phyloP scores from a whole-genome alignment of 176 grass and related monocot genomes.

The Oryza nivara region DNA sequence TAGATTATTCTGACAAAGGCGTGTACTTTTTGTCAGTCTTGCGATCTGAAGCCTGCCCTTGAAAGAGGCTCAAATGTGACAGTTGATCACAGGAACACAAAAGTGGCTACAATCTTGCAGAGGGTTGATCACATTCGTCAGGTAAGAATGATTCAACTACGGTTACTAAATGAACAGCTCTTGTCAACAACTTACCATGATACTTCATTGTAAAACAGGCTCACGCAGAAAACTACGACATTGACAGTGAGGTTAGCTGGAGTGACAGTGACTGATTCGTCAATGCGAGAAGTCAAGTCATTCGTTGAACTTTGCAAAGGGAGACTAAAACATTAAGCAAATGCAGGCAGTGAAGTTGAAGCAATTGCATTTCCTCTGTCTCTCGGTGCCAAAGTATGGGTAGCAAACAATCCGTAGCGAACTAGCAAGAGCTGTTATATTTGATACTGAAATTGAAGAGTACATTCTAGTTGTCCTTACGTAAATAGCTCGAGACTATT shows the following conservation, averaged over 20 bases:
- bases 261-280: conserved; percentile 39
- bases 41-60: conserved; percentile 48
- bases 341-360: not conserved
- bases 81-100: conserved; percentile 47
- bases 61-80: conserved; percentile 38
- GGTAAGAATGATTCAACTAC: conserved; percentile 28
- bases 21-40: conserved; percentile 40
- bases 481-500: not conserved
- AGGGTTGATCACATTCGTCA: conserved; percentile 69
- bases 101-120: conserved; percentile 59
- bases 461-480: not conserved
- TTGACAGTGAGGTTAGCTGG: conserved; percentile 42
- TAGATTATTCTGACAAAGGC: conserved; percentile 12
- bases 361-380: not conserved
- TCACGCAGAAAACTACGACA: conserved; percentile 26
- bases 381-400: not conserved
- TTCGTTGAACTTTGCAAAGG: not conserved
- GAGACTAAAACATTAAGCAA: not conserved
- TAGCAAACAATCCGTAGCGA: not conserved
- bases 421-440: not conserved
- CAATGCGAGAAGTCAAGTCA: not conserved
- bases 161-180: not conserved
- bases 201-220: conserved; percentile 30
- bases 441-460: not conserved
- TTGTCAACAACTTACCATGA: not conserved